These are phyloP conservation scores for Colletotrichum viniferum DNA, from an alignment of 2,329 filamentous ascomycete genomes.

Conservation along the genomic window DNA sequence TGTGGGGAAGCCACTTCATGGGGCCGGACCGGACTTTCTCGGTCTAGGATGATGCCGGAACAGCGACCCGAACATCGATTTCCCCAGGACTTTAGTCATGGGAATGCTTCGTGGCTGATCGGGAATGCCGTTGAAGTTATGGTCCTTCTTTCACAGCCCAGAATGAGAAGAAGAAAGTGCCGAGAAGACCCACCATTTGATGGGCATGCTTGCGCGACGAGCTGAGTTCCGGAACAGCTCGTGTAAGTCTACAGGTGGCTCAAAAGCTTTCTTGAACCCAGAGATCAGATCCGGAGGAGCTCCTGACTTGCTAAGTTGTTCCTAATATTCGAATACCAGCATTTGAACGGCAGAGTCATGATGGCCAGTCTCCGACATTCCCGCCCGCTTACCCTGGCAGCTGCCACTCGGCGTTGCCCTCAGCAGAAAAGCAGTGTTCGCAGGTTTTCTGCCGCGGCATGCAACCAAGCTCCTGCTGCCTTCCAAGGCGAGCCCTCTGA, in stretches of 20 bases:
- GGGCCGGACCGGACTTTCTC: neutral
- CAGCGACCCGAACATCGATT: neutral
- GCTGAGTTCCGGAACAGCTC: neutral
- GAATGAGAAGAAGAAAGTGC: neutral
- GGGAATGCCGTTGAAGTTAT: neutral
- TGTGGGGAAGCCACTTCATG: neutral
- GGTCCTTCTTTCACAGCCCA: neutral
- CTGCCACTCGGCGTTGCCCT: neutral
- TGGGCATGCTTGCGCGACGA: neutral
- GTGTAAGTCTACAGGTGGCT: neutral
- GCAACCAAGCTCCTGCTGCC: neutral
- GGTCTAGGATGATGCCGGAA: neutral
- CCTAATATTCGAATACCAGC: neutral
- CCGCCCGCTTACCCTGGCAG: neutral
- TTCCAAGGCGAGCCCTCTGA: neutral
- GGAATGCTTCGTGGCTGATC: neutral
- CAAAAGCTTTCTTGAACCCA: neutral
- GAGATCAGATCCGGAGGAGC: neutral
- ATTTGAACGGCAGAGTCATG: neutral
- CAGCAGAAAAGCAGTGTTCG: neutral
- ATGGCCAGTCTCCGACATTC: neutral
- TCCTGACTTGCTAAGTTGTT: neutral
- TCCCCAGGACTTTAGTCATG: neutral
- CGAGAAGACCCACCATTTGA: neutral
- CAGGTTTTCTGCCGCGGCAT: neutral